Percentiles rank a stretch among this genome's conserved stretches.
phyloP scores from a whole-genome alignment of 2,329 filamentous ascomycete species.

The Fusarium neocosmosporiellum region DNA sequence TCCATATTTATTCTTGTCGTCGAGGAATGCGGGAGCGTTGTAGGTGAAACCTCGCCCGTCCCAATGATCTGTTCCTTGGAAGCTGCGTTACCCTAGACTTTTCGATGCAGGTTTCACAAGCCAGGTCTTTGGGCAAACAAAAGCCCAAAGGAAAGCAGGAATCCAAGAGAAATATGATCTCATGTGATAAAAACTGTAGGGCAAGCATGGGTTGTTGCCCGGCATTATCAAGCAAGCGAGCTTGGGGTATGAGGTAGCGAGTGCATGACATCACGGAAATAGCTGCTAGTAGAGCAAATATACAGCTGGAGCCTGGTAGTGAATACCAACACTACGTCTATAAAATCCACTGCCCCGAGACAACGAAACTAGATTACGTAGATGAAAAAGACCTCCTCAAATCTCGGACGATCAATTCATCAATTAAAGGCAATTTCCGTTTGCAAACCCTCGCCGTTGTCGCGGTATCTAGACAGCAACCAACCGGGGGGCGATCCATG shows the following conservation, averaged over 20 bases:
- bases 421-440: conserved; percentile 13
- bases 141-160: not conserved
- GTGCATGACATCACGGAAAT: conserved; percentile 36
- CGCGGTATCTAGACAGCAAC: conserved; percentile 25
- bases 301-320: conserved; percentile 6
- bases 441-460: conserved; percentile 25
- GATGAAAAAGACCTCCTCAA: not conserved
- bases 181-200: conserved; percentile 7
- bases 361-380: not conserved
- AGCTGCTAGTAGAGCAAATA: not conserved
- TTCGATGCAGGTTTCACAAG: not conserved
- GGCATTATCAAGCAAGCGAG: conserved; percentile 2
- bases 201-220: conserved; percentile 6
- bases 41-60: conserved; percentile 26
- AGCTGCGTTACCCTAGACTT: conserved; percentile 27
- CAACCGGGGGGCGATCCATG: not conserved
- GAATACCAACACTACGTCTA: conserved; percentile 23
- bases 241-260: not conserved
- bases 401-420: conserved; percentile 1
- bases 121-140: not conserved
- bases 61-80: conserved; percentile 12
- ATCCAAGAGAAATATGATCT: not conserved
- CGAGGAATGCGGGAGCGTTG: conserved; percentile 31
- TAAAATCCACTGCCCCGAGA: conserved; percentile 2
- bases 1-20: not conserved